phyloP scores from a whole-genome alignment of 2,329 filamentous ascomycete species.

The Hypoxylon sp. region DNA sequence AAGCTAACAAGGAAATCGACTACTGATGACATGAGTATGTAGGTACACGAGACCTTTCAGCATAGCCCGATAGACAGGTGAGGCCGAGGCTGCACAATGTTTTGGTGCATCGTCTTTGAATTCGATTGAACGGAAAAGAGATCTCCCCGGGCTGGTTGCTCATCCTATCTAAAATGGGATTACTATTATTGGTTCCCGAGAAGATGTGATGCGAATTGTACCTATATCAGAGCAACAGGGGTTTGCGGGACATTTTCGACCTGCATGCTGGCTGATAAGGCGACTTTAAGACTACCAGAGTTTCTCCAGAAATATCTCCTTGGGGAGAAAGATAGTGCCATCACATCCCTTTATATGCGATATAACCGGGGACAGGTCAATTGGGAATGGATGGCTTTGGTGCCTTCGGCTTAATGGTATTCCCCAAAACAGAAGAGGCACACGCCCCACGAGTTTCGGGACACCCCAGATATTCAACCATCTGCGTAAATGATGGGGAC shows the following conservation, averaged over 20 bases:
- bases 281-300: conserved; percentile 21
- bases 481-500: conserved; percentile 19
- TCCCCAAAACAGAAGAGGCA: conserved; percentile 19
- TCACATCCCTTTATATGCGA: conserved; percentile 32
- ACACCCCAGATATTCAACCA: conserved; percentile 15
- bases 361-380: conserved; percentile 25
- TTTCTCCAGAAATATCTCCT: conserved; percentile 22
- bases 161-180: conserved; percentile 17
- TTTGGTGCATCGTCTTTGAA: conserved; percentile 21
- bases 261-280: conserved; percentile 32
- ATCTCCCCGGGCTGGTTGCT: conserved; percentile 11
- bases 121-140: conserved; percentile 19
- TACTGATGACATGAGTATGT: conserved; percentile 21
- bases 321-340: conserved; percentile 28
- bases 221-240: conserved; percentile 6
- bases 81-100: conserved; percentile 21
- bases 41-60: conserved; percentile 27
- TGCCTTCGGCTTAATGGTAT: conserved; percentile 27
- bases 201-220: conserved; percentile 23
- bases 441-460: conserved; percentile 21
- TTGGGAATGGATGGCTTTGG: conserved; percentile 17
- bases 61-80: conserved; percentile 21
- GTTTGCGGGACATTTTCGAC: conserved; percentile 15
- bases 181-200: conserved; percentile 21
- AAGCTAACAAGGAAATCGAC: conserved; percentile 18